Evolutionary conservation across 768 basidiomycete genomes (phyloP).

Genomic region (Leucogyrophana mollusca): DNA sequence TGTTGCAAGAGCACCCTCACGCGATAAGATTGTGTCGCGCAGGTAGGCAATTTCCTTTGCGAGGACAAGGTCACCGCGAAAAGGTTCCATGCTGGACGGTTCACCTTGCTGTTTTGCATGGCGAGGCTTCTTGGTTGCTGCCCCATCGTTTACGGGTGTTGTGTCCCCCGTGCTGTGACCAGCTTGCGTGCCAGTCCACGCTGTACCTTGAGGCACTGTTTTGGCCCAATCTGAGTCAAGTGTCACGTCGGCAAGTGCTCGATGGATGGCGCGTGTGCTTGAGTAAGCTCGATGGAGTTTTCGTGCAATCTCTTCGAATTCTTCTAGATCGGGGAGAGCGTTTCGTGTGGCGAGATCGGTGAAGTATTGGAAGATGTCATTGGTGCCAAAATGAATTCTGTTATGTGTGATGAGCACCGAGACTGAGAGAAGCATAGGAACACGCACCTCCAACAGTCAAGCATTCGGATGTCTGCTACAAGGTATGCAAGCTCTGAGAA

Average conservation of each 20-base stretch:
- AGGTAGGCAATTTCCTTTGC: conserved; percentile 16
- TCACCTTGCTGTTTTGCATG: no score
- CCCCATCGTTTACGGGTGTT: neutral
- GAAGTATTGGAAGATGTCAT: conserved; percentile 10
- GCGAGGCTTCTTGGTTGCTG: no score
- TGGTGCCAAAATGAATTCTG: conserved; percentile 1
- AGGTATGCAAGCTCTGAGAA: conserved; percentile 16
- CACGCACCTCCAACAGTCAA: conserved; percentile 21
- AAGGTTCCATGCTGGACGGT: no score
- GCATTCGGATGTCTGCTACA: conserved; percentile 8
- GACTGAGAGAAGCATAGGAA: neutral
- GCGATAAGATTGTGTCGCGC: conserved; percentile 7
- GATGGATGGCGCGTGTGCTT: neutral
- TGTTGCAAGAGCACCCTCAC: conserved; percentile 23
- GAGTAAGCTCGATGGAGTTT: conserved; percentile 3
- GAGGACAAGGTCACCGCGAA: conserved; percentile 15
- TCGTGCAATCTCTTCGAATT: conserved; percentile 1
- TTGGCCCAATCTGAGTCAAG: neutral
- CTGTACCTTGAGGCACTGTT: neutral
- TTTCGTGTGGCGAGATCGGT: neutral
- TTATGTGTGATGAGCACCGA: neutral
- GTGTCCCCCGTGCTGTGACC: neutral
- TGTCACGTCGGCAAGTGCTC: neutral
- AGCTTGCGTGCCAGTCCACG: neutral
- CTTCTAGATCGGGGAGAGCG: conserved; percentile 1